Base-by-base conservation (phyloP, 2,329 filamentous ascomycete species). In the Diaporthe citri region DNA sequence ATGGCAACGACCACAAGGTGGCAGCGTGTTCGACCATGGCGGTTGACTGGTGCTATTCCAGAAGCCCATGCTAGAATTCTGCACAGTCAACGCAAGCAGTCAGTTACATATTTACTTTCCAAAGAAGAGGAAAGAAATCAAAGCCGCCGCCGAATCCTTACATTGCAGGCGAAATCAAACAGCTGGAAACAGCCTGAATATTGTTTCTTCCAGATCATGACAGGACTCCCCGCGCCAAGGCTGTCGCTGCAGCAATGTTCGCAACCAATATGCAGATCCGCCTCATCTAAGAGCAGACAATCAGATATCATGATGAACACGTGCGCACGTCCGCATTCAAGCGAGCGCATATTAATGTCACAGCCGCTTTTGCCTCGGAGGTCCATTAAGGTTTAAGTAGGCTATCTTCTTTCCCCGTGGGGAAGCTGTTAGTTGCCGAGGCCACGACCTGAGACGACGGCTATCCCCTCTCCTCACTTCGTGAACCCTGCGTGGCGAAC, bases 371-470 rank as follows among this genome's bases (percentile, higher is more conserved):
- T 48, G 41, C 60, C 41, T 66, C 41, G 60, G 60, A 12, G 41
- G 9, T 34, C 41, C 48, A 15, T 48, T 66, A 66, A 48, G 60
- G 60, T 66, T 66, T 66, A 22, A 66, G 41, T 66, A 48, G 60
- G 10, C 41, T 66, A 48, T 31, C 15, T 52, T 52, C 17, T 34
- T 34, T 34, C 60, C 41, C 41, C 60, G 28, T 48, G 41, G 60
- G 60, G 60, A 66, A 66, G 41, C 36, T 34, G 0, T 48, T 22
- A 28, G 13, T 48, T 48, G 41, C 60, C 60, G 60, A 66, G 60
- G 60, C 60, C 41, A 34, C 25, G 5, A 48, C 17, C 25, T 66
- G 41, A 41, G 41, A 48, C 60, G 28, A 9, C 28, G 28, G 4
- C 10, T 66, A 66, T 34, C 41, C 60, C 60, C 60, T 48, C 60